Evolutionary conservation across 2,329 filamentous ascomycete species (phyloP).

Genomic region (Botrytis aclada): DNA sequence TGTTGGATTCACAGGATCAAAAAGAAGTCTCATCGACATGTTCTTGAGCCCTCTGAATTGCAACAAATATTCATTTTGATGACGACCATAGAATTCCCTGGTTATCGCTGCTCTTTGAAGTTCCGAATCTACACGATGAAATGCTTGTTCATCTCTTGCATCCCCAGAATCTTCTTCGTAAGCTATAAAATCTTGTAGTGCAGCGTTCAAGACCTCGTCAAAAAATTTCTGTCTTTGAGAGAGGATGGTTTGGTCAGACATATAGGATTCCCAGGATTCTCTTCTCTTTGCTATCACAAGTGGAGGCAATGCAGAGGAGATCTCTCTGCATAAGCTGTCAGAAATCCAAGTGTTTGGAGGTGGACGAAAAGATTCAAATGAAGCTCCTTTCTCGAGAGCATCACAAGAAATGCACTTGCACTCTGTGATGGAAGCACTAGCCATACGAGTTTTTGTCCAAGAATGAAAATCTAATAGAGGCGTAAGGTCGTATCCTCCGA

Average conservation of each 20-base stretch:
- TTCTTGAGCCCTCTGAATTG: background rate
- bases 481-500: background rate
- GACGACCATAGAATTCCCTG: background rate
- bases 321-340: background rate
- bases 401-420: background rate
- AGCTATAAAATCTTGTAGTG: background rate
- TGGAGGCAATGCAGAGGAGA: background rate
- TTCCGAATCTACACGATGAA: fast-evolving
- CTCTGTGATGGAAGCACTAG: background rate
- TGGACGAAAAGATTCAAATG: background rate
- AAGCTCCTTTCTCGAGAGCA: background rate
- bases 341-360: background rate
- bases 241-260: background rate
- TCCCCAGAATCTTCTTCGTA: background rate
- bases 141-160: background rate
- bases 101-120: background rate
- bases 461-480: background rate
- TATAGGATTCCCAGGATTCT: background rate
- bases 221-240: background rate
- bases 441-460: background rate
- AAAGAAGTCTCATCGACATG: background rate
- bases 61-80: background rate
- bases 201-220: background rate
- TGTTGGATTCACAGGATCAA: background rate
- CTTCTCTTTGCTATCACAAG: background rate